Evolutionary conservation across 2,329 filamentous ascomycete genomes (phyloP).

Genomic region (Aspergillus floridensis): DNA sequence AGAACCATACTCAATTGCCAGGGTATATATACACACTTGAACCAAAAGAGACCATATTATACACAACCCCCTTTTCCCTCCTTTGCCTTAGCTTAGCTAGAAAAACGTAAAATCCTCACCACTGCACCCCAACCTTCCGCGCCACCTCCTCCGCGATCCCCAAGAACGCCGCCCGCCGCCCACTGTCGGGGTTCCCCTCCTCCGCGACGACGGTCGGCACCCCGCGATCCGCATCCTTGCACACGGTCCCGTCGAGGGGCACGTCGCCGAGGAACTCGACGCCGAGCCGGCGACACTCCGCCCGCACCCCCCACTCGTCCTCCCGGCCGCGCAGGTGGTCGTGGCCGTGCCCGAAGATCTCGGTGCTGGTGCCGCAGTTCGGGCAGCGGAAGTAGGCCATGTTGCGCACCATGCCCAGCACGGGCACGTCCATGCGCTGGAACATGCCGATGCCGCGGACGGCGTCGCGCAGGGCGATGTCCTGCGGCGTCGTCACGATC

Average conservation of each 20-base stretch:
- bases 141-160: slow-evolving; percentile 61
- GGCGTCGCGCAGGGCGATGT: slow-evolving; percentile 87
- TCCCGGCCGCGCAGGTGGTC: slow-evolving; percentile 17
- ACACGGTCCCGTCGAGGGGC: slow-evolving; percentile 81
- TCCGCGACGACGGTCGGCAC: slow-evolving; percentile 88
- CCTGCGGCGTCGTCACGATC: slow-evolving; percentile 90
- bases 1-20: not conserved
- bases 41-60: slow-evolving; percentile 5
- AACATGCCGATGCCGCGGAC: slow-evolving; percentile 93
- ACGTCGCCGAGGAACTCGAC: slow-evolving; percentile 86
- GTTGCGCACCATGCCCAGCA: slow-evolving; percentile 84
- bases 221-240: slow-evolving; percentile 80
- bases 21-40: not conserved
- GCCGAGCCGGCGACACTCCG: slow-evolving; percentile 67
- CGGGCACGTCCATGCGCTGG: slow-evolving; percentile 73
- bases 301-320: slow-evolving; percentile 60
- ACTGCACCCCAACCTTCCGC: slow-evolving; percentile 43
- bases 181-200: slow-evolving; percentile 60
- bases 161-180: slow-evolving; percentile 69
- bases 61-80: not conserved
- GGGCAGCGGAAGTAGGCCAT: slow-evolving; percentile 85
- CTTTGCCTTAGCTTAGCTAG: not conserved
- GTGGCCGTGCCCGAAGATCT: slow-evolving; percentile 63
- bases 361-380: slow-evolving; percentile 69
- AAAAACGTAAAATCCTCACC: slow-evolving; percentile 23